Base-by-base conservation (phyloP, 73 alveolate genomes). In the Paramecium primaurelia region DNA sequence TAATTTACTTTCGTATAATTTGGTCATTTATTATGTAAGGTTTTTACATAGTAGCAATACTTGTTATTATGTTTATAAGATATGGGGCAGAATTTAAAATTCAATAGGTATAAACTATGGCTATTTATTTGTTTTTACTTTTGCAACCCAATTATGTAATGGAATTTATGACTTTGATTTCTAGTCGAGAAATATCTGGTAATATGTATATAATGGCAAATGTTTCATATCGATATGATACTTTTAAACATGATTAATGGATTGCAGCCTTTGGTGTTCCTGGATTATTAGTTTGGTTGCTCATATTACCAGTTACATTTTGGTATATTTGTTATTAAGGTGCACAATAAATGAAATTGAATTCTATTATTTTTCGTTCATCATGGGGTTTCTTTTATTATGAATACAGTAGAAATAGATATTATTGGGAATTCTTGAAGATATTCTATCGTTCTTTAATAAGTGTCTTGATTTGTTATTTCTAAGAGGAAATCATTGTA, bases 161-260 rank as follows among this genome's bases (percentile, higher is more conserved):
- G 71, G 75, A 49, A 26, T 80, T 80, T 42, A 80, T 80, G 91
- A 25, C 58, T 22, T 32, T 80, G 32, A 80, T 80, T n/a, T 80
- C 91, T 8, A 80, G 91, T 49, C 49, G 91, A 2, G 11, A 2
- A 12, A 80, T 80, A 11, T 80, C 91, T 18, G 91, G 91, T 5
- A 18, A 32, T 4, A 8, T n/a, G 18, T 80, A 28, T 34, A 45
- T 80, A 0, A 32, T 32, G 58, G 91, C 91, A 1, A 80, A 80
- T 80, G 91, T 80, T 14, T 42, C 77, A 6, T 80, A 80, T 49
- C 22, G 75, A 44, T 80, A 80, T 44, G 91, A 80, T 26, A 80
- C 91, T 42, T 80, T 80, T n/a, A 80, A 42, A 26, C 91, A 80
- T 80, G 91, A 80, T 47, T 26, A 80, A 80, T 80, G 91, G 91